Percentiles rank a stretch among this genome's conserved stretches.
These are phyloP conservation scores for Colletotrichum sp. DNA, from an alignment of 2,329 filamentous ascomycete genomes.

Conservation along the genomic window DNA sequence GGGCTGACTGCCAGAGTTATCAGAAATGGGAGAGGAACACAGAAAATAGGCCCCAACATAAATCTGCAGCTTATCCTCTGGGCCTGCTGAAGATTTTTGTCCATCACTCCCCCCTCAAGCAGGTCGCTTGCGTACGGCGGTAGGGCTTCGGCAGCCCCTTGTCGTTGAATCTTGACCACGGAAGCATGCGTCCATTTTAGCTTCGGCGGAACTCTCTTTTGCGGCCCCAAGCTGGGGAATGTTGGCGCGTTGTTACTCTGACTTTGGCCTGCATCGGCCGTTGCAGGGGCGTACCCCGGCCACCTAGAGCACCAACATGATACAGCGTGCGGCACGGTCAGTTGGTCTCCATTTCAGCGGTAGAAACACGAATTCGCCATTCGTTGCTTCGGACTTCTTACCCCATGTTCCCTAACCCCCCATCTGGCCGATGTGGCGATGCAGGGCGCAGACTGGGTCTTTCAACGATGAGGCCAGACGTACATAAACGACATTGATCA, in stretches of 20 bases:
- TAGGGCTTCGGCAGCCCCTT: background rate
- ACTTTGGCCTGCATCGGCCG: background rate
- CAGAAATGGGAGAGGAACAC: background rate
- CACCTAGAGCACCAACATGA: background rate
- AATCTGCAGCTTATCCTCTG: background rate
- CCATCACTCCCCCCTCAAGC: background rate
- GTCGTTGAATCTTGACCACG: background rate
- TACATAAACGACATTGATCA: background rate
- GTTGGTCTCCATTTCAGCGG: background rate
- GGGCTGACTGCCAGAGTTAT: background rate
- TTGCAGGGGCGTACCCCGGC: background rate
- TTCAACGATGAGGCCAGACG: background rate
- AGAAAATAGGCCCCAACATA: background rate
- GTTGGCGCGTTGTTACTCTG: background rate
- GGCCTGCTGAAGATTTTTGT: background rate
- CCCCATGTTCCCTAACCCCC: background rate
- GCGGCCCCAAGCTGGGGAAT: background rate
- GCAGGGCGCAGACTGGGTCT: background rate
- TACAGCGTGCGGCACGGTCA: background rate
- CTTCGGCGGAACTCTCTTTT: background rate
- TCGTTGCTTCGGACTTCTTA: background rate
- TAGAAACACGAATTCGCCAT: background rate
- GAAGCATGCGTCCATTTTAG: background rate
- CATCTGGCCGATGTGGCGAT: background rate
- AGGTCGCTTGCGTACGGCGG: background rate